Conservation (phyloP, 2,329 filamentous ascomycete genomes). For the Lecanicillium sp. region DNA sequence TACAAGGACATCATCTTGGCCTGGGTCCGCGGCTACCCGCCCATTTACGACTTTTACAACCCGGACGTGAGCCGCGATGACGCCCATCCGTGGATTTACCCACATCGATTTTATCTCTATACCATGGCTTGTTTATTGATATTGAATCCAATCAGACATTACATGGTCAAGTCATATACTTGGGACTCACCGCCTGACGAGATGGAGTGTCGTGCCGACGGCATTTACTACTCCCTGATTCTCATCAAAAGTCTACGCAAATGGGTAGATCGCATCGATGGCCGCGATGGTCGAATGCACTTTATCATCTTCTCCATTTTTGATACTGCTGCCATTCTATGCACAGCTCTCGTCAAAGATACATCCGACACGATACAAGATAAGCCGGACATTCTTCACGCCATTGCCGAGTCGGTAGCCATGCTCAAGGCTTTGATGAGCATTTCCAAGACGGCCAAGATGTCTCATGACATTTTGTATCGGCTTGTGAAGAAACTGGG, state of each 20-base stretch:
- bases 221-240: constrained; percentile 32
- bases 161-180: constrained; percentile 29
- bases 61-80: constrained; percentile 32
- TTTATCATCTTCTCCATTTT: constrained; percentile 43
- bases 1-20: constrained; percentile 24
- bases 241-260: constrained; percentile 29
- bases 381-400: constrained; percentile 28
- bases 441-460: constrained; percentile 25
- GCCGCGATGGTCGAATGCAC: constrained; percentile 39
- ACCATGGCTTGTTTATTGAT: constrained; percentile 36
- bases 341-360: constrained; percentile 41
- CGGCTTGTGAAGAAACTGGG: constrained; percentile 19
- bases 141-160: constrained; percentile 36
- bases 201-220: constrained; percentile 26
- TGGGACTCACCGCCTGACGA: constrained; percentile 20
- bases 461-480: constrained; percentile 24
- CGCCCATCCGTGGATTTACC: constrained; percentile 29
- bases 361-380: constrained; percentile 21
- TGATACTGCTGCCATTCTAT: constrained; percentile 40
- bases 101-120: constrained; percentile 38
- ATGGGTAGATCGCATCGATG: constrained; percentile 34
- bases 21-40: constrained; percentile 33
- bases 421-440: constrained; percentile 22
- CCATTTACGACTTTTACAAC: constrained; percentile 27
- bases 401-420: constrained; percentile 25